phyloP scores from a whole-genome alignment of 768 basidiomycete species.

The Trametopsis cervina region DNA sequence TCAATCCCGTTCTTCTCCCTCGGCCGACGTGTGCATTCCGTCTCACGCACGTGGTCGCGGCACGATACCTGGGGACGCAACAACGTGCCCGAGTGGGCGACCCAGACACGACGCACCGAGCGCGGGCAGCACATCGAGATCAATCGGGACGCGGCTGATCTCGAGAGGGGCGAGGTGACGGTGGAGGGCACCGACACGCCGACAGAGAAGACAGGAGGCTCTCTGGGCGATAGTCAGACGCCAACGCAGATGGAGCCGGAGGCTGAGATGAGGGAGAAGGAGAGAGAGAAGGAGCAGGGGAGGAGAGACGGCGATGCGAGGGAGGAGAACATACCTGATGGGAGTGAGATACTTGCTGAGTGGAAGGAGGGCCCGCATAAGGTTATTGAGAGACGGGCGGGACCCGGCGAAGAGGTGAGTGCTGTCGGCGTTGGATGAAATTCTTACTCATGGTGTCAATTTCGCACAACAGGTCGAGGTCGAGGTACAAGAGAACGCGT shows the following conservation, averaged over 20 bases:
- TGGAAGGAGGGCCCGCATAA: slow-evolving; percentile 69
- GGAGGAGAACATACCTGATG: slow-evolving; percentile 39
- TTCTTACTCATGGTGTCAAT: too few species aligned
- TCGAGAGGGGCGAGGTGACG: slow-evolving; percentile 40
- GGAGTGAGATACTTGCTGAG: slow-evolving; percentile 37
- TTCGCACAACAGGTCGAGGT: slow-evolving; percentile 31
- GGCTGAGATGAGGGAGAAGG: slow-evolving; percentile 12
- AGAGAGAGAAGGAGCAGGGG: slow-evolving; percentile 11
- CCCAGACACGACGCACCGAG: slow-evolving; percentile 62
- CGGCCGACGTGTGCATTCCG: slow-evolving; percentile 83
- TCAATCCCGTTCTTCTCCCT: slow-evolving; percentile 95
- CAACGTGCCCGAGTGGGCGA: slow-evolving; percentile 73
- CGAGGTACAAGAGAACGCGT: slow-evolving; percentile 28
- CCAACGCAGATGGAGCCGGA: slow-evolving; percentile 9
- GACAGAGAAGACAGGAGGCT: slow-evolving; percentile 14
- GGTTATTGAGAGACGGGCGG: slow-evolving; percentile 53
- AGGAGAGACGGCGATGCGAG: slow-evolving; percentile 28
- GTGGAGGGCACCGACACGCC: slow-evolving; percentile 7
- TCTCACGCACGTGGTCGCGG: slow-evolving; percentile 87
- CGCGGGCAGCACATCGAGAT: slow-evolving; percentile 76
- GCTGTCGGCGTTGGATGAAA: too few species aligned
- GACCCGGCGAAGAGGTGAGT: slow-evolving; percentile 63
- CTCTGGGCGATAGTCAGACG: slow-evolving; percentile 6
- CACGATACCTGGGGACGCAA: slow-evolving; percentile 40
- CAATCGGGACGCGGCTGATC: slow-evolving; percentile 63